Percentiles rank a stretch among this genome's conserved stretches.
Conservation (phyloP, 2,329 filamentous ascomycete species). For the Immersiporthe knoxdaviesiana region DNA sequence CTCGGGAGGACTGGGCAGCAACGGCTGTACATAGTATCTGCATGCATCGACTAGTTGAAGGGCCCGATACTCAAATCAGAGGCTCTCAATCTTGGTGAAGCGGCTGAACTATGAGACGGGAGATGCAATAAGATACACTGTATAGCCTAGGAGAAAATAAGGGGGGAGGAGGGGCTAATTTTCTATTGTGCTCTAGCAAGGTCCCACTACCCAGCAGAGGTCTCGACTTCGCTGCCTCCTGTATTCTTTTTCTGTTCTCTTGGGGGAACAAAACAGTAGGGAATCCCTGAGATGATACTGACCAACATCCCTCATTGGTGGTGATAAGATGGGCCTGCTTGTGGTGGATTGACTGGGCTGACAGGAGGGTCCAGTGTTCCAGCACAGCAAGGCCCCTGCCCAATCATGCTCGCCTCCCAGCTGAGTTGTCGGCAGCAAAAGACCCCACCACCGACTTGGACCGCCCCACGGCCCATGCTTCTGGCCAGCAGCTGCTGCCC, state of each 20-base stretch:
- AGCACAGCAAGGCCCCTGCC: constrained; percentile 22
- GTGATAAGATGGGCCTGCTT: not conserved
- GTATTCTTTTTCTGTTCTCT: not conserved
- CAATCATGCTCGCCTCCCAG: constrained; percentile 24
- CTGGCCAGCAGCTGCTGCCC: constrained; percentile 16
- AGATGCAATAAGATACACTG: not conserved
- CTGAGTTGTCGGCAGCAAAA: constrained; percentile 3
- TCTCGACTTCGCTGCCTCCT: not conserved
- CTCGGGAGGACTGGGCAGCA: not conserved
- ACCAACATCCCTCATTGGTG: not conserved
- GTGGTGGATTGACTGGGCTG: not conserved
- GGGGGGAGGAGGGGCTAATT: not conserved
- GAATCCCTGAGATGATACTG: not conserved
- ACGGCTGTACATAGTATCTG: not conserved
- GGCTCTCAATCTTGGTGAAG: not conserved
- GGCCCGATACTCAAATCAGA: not conserved
- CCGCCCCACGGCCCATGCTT: constrained; percentile 13
- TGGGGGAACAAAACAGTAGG: not conserved
- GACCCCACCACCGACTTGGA: constrained; percentile 17
- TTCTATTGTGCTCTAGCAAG: not conserved
- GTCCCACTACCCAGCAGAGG: not conserved
- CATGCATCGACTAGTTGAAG: not conserved
- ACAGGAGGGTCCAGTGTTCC: constrained; percentile 15
- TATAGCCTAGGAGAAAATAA: not conserved
- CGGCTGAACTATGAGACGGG: not conserved